Evolutionary conservation across 805 yeast species (phyloP), one percentile per base, ranked within the genome.

Genomic region (Candida sithepensis): DNA sequence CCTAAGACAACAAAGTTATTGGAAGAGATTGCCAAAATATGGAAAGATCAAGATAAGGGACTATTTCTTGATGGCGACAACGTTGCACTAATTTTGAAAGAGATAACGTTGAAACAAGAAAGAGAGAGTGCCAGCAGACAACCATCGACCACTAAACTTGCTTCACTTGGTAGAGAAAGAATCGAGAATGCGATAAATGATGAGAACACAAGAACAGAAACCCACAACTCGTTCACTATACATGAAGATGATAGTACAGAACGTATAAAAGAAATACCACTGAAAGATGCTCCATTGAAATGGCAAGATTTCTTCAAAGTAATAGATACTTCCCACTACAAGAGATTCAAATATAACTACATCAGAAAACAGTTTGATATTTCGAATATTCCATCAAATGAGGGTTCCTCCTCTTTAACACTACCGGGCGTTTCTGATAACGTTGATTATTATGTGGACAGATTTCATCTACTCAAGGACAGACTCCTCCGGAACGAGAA

Each of bases 21-120:
- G 21, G 98, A 94, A 59, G 84, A 82, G 8, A 75, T 92, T 16
- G 97, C 95, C 2, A 72, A 77, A 34, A 56, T 78, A 3, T 92
- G 98, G 98, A 90, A 89, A 58, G 86, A 81, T 41, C 96, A 90
- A 59, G 96, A 88, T 47, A 72, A 92, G 39, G 97, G 97, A 0
- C 59, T 90, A 7, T 92, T 92, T 56, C 72, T 92, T 2, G 96
- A 89, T 58, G 89, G 91, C 2, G 79, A 75, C 2, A 85, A 88
- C 3, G 73, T 90, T 14, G 64, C 68, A 1, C 78, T 76, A 33
- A 82, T 92, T 2, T 71, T 91, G 14, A 74, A 74, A 43, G 96
- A 90, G 54, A 55, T 60, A 5, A 13, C 54, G 7, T 38, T 47
- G 34, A 49, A 52, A 36, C 52, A 54, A 10, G 59, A 54, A 24